Evolutionary conservation across 2,329 filamentous ascomycete genomes (phyloP), one percentile per base, ranked within the genome.

Genomic region (Aphanocladium album): DNA sequence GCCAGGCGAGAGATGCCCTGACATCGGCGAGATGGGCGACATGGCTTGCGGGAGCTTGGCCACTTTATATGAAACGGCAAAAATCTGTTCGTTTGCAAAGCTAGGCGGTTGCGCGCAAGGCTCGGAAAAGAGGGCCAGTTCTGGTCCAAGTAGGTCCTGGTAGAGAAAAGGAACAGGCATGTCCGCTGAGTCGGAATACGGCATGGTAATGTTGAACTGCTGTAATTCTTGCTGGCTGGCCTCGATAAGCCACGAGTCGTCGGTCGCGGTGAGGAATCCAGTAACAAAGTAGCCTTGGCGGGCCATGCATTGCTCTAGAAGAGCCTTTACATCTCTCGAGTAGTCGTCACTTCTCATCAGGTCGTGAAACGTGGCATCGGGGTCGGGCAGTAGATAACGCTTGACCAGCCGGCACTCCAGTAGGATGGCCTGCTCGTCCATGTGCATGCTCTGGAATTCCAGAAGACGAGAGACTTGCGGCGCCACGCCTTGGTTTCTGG

Each of bases 251-350:
- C 59, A 61, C 0, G 53, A 37, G 46, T 57, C 60, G 23, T 58
- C 54, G 2, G 60, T 58, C 2, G 45, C 55, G 11, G 60, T 62
- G 6, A 62, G 54, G 25, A 58, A 58, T 1, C 60, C 60, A 2
- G 60, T 62, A 30, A 62, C 47, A 33, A 62, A 57, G 54, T 58
- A 58, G 0, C 47, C 60, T 39, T 58, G 55, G 8, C 60, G 49
- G 9, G 46, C 52, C 9, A 54, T 41, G 41, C 55, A 53, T 8
- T 47, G 47, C 21, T 58, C 55, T 6, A 62, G 14, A 1, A 62
- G 49, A 6, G 53, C 17, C 3, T 39, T 27, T 2, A 62, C 60
- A 19, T 62, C 54, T 16, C 35, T n/a, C 23, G 54, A 47, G 50
- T 58, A 58, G 43, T 35, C 30, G 37, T 49, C 39, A 49, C 55